Percentiles rank a stretch among this genome's conserved stretches.
phyloP scores from a whole-genome alignment of 306 rosid species.

The Begonia masoniana region DNA sequence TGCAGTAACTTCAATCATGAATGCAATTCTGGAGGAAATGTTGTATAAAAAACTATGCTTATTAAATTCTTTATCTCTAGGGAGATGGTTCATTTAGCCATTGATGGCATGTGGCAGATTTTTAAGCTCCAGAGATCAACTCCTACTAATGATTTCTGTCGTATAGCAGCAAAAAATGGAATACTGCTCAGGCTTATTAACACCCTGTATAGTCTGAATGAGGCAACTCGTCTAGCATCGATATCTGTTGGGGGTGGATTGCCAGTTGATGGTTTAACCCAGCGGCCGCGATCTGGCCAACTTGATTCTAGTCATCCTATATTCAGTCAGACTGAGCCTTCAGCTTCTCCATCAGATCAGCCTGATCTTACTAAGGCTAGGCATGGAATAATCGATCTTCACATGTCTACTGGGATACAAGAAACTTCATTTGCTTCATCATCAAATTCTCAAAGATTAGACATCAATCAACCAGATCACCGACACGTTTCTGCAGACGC shows the following conservation, averaged over 20 bases:
- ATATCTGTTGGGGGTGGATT: slow-evolving; percentile 69
- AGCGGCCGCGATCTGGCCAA: slow-evolving; percentile 71
- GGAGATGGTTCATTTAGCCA: slow-evolving; percentile 99
- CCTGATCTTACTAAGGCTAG: slow-evolving; percentile 46
- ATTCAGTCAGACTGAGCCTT: slow-evolving; percentile 49
- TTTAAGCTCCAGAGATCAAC: slow-evolving; percentile 97
- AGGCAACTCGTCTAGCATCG: slow-evolving; percentile 89
- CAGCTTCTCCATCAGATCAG: slow-evolving; percentile 43
- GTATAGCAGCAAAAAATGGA: slow-evolving; percentile 92
- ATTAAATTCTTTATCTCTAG: slow-evolving; percentile 32
- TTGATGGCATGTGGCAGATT: slow-evolving; percentile 99
- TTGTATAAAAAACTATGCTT: slow-evolving; percentile 11
- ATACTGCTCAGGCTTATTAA: slow-evolving; percentile 90
- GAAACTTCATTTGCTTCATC: slow-evolving; percentile 75
- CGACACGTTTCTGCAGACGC: slow-evolving; percentile 32
- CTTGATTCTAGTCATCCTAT: slow-evolving; percentile 54
- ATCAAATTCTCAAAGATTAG: slow-evolving; percentile 68
- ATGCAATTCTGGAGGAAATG: neutral
- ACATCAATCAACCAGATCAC: slow-evolving; percentile 37
- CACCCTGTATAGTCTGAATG: slow-evolving; percentile 93
- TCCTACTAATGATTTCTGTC: slow-evolving; percentile 88
- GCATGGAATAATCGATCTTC: slow-evolving; percentile 61
- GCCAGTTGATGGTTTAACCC: slow-evolving; percentile 57
- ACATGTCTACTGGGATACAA: slow-evolving; percentile 26
- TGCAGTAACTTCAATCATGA: slow-evolving; percentile 11